Conservation (phyloP, 208 protist species). For the Crithidia fasciculata region DNA sequence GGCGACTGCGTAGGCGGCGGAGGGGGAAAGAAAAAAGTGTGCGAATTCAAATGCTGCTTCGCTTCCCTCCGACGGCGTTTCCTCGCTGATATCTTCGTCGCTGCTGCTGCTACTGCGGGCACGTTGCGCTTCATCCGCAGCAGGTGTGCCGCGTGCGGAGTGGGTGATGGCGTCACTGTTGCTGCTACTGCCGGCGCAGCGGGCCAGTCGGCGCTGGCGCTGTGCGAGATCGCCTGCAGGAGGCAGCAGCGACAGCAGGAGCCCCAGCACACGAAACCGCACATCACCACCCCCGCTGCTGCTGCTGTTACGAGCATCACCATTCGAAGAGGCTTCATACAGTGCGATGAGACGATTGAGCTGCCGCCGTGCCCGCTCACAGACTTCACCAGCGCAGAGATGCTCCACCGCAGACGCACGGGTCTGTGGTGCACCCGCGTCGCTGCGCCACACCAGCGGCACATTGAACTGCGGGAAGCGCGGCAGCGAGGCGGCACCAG, state of each 20-base stretch:
- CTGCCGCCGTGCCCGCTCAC: conserved; percentile 25
- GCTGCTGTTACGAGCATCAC: not conserved
- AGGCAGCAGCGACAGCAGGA: conserved; percentile 25
- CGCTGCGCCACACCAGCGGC: conserved; percentile 10
- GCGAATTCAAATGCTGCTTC: conserved; percentile 16
- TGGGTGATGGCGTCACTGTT: not conserved
- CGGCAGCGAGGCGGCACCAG: too few relatives aligned
- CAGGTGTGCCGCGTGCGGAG: not conserved
- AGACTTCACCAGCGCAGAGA: conserved; percentile 35
- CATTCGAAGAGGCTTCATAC: conserved; percentile 1
- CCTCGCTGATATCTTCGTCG: not conserved
- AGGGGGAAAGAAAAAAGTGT: conserved; percentile 38
- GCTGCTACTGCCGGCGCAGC: not conserved
- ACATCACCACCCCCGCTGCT: not conserved
- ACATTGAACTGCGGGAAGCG: conserved; percentile 25
- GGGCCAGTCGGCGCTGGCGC: conserved; percentile 19
- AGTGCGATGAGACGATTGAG: conserved; percentile 22
- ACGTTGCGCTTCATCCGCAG: not conserved
- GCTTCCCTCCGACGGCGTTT: not conserved
- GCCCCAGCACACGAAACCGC: conserved; percentile 19
- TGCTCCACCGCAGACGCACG: conserved; percentile 4
- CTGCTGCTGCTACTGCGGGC: not conserved
- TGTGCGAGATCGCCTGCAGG: conserved; percentile 8
- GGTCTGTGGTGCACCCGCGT: not conserved
- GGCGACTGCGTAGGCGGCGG: conserved; percentile 35